phyloP scores from a whole-genome alignment of 2,329 filamentous ascomycete species.

The Myriosclerotinia duriaeana region DNA sequence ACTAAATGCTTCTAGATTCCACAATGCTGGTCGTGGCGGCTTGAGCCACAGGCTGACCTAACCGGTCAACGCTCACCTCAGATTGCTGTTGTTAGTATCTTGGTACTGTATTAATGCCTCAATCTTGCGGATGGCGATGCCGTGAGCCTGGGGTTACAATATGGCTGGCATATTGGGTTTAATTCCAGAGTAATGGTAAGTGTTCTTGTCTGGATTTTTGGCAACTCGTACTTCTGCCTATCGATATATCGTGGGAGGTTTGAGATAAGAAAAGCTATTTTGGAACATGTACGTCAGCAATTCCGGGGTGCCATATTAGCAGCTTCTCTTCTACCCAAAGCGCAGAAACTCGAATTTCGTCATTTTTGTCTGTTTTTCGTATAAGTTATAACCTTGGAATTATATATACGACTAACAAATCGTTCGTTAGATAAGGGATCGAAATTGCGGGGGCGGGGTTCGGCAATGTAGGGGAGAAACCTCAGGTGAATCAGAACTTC shows the following conservation, averaged over 20 bases:
- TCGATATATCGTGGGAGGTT: neutral
- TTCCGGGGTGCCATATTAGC: neutral
- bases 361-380: neutral
- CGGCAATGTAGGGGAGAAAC: neutral
- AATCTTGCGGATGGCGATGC: neutral
- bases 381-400: too few relatives aligned
- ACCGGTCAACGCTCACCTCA: slow-evolving; percentile 4
- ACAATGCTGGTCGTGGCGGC: neutral
- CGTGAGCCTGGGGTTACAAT: neutral
- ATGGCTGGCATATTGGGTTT: neutral
- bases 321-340: neutral
- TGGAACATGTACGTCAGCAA: neutral
- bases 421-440: neutral
- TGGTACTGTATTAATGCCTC: neutral
- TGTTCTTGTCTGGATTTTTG: neutral
- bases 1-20: neutral
- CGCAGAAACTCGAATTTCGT: neutral
- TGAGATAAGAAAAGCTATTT: slow-evolving; percentile 2
- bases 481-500: neutral
- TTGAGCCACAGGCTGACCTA: slow-evolving; percentile 15
- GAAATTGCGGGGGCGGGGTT: neutral
- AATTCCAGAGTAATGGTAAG: neutral
- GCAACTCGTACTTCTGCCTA: slow-evolving; percentile 5
- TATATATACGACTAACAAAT: neutral
- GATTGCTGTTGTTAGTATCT: neutral